Evolutionary conservation across 129 eudicot genomes (phyloP), one percentile per base, ranked within the genome.

Genomic region (Smallanthus sonchifolius): DNA sequence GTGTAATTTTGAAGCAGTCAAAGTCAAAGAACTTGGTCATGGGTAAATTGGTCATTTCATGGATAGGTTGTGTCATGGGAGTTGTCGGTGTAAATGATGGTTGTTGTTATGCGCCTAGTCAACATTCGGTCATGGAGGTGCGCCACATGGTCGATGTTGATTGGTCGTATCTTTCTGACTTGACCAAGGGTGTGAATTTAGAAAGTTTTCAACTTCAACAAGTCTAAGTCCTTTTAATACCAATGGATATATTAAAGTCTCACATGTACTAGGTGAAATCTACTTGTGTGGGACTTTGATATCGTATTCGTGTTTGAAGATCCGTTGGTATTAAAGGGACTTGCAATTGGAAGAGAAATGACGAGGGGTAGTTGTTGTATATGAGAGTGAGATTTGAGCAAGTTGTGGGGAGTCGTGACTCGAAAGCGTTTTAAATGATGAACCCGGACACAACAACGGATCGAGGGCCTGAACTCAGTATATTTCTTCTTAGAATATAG

Each of bases 371-470:
- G 84, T 24, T 92, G 77, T 15, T 92, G 75, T 92, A 92, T 11
- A 89, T 89, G 98, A 89, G 98, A 65, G 98, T 95, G n/a, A 85
- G 82, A 57, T 92, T 89, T 70, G 98, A 92, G 62, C 84, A 96
- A 76, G 98, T 89, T 16, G 95, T 92, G 75, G 98, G 98, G 65
- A 89, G 82, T 49, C 91, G 95, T 69, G 98, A 92, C 88, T 92
- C 98, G 77, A 96, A 92, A 75, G 98, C 96, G 4, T 92, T 86
- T 78, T 92, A 92, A 75, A 92, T 92, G 98, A 77, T 92, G 86
- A 92, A 92, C 73, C 96, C 96, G 28, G 98, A n/a, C n/a, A 92
- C 38, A 95, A 95, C n/a, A n/a, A n/a, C 38, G 96, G n/a, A n/a
- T n/a, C n/a, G 96, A 43, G 96, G 96, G 19, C 96, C 98, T 55